Evolutionary conservation across 441 rosid genomes (phyloP), one percentile per base, ranked within the genome.

Genomic region (Gossypium lobatum): DNA sequence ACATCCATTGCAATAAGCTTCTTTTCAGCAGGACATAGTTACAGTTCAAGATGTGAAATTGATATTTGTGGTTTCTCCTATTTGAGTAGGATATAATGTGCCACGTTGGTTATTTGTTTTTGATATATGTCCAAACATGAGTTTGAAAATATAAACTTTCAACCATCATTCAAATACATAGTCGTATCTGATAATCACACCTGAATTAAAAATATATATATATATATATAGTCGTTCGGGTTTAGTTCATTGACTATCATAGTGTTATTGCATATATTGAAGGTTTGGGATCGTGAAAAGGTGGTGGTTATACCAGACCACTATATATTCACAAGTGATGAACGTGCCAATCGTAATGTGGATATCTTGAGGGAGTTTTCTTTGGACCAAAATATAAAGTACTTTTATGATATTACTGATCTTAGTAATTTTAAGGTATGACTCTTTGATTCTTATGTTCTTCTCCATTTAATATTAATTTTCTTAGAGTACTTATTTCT

Each of bases 201-300:
- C 4, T 0, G 34, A 28, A 0, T 4, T 28, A 28, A 28, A 28
- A 23, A 23, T 1, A 23, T 23, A 23, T 23, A 23, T 23, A 23
- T 23, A 23, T 23, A 28, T 26, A 26, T n/a, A n/a, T n/a, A n/a
- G 34, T 28, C 6, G 6, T 4, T 28, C 1, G 6, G 48, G 48
- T 10, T 42, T 42, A 9, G 13, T 42, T 42, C 4, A 0, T 21
- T 54, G 18, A 70, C 73, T 57, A 37, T 14, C 54, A 25, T 54
- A 34, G 16, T 58, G 37, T 31, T 31, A 31, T 31, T 31, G 37
- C 6, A 31, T 31, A 31, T 31, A 5, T 54, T 81, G 72, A 76
- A 95, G 98, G 97, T 95, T 65, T 95, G 98, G 98, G 97, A 95
- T 73, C 90, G 89, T 8, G 97, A 93, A 85, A 93, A 93, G 89